Evolutionary conservation across 305 asterid genomes (phyloP).

Genomic region (Fraxinus angustifolia): DNA sequence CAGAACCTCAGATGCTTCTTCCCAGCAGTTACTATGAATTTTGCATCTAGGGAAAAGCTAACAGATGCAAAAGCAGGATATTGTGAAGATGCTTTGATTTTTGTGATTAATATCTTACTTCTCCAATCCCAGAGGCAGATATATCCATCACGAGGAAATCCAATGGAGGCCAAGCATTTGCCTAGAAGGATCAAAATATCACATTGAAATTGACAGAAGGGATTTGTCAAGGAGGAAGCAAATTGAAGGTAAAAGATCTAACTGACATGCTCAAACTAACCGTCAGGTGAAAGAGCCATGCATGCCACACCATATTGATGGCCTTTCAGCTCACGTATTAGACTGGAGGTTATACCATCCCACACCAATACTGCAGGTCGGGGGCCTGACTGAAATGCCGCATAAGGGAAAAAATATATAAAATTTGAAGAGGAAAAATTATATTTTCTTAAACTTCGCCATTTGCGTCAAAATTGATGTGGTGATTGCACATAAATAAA

Average conservation of each 20-base stretch:
- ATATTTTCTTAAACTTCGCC: not conserved
- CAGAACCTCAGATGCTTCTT: slow-evolving; percentile 56
- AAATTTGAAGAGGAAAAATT: not conserved
- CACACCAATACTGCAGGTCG: slow-evolving; percentile 54
- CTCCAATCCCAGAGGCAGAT: slow-evolving; percentile 61
- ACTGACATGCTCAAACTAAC: slow-evolving; percentile 39
- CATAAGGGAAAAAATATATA: not conserved
- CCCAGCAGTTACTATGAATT: slow-evolving; percentile 48
- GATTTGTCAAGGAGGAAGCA: not conserved
- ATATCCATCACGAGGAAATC: slow-evolving; percentile 55
- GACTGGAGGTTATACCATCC: slow-evolving; percentile 39
- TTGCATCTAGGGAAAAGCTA: slow-evolving; percentile 48
- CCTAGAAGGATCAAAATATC: slow-evolving; percentile 32
- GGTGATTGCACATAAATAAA: not conserved
- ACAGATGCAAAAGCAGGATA: slow-evolving; percentile 46
- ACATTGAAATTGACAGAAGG: slow-evolving; percentile 8
- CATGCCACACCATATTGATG: slow-evolving; percentile 61
- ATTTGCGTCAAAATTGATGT: not conserved
- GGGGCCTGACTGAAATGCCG: slow-evolving; percentile 49
- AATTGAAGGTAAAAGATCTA: slow-evolving; percentile 2
- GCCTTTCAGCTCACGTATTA: slow-evolving; percentile 49
- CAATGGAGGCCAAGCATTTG: slow-evolving; percentile 52
- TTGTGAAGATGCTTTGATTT: slow-evolving; percentile 42
- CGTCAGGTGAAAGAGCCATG: slow-evolving; percentile 61
- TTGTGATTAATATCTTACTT: slow-evolving; percentile 41